Conservation (phyloP, 805 yeast species). For the Candida taoyuanica region DNA sequence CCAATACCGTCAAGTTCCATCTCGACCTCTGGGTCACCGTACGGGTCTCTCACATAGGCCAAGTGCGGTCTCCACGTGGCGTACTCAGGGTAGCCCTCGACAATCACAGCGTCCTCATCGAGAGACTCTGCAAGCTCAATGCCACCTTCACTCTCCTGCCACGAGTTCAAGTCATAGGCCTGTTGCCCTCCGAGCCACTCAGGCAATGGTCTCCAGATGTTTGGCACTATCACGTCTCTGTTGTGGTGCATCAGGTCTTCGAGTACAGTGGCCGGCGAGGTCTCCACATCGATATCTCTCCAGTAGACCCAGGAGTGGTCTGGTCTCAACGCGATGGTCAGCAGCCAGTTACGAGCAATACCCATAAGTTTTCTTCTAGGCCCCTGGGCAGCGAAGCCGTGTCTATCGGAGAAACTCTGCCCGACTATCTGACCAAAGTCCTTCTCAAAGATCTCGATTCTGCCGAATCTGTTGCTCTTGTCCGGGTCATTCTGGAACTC, state of each 20-base stretch:
- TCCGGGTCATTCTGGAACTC: constrained; percentile 65
- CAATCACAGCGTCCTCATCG: constrained; percentile 93
- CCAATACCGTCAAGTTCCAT: constrained; percentile 96
- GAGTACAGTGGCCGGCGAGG: constrained; percentile 74
- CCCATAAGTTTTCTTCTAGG: constrained; percentile 95
- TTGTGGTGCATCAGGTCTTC: constrained; percentile 92
- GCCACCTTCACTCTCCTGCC: constrained; percentile 86
- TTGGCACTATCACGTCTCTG: constrained; percentile 90
- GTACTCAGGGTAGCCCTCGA: constrained; percentile 95
- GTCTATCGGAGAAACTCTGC: constrained; percentile 89
- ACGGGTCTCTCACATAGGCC: constrained; percentile 91
- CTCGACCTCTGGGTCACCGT: constrained; percentile 90
- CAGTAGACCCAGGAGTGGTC: constrained; percentile 95
- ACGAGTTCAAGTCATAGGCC: constrained; percentile 79
- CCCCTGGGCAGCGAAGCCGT: constrained; percentile 95
- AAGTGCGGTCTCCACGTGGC: constrained; percentile 98
- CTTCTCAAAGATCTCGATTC: constrained; percentile 81
- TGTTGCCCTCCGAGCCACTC: constrained; percentile 83
- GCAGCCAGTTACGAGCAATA: constrained; percentile 90
- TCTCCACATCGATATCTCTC: constrained; percentile 98
- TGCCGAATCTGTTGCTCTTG: constrained; percentile 63
- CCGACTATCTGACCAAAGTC: constrained; percentile 94
- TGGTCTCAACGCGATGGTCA: constrained; percentile 81
- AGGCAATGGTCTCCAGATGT: constrained; percentile 87
- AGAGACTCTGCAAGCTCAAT: constrained; percentile 67